Base-by-base conservation (phyloP, 176 grass and related monocot species). In the Ensete glaucum region DNA sequence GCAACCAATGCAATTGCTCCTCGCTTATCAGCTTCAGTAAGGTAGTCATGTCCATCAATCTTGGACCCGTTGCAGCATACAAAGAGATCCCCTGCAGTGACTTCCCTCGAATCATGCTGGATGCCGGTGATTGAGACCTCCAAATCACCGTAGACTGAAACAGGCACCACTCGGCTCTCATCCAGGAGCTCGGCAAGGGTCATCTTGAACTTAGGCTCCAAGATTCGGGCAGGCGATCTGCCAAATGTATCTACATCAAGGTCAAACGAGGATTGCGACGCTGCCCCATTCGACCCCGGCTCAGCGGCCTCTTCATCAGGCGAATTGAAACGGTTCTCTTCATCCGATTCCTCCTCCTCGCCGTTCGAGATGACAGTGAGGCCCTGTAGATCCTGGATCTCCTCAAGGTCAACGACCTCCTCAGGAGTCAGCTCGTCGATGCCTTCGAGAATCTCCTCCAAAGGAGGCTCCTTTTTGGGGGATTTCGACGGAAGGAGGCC, bases 121-220 rank as follows among this genome's bases (percentile, higher is more conserved):
- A 97, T 80, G 71, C 94, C 94, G 12, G 72, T 67, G 66, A 97
- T 89, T 17, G 82, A 79, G 48, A 93, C 90, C 63, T 97, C 94
- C 79, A 80, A 87, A 76, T 97, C 94, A 64, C 94, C 94, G 0
- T 89, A 87, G 70, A 96, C 87, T 0, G 90, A 87, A 24, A 96
- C 83, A 9, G 94, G 94, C 7, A 93, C 90, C 26, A 97, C 82
- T 84, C 81, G 92, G 82, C 94, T 97, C 77, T 97, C 94, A 50
- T 97, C 94, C 25, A 97, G 90, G 75, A 97, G 90, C 68, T 97
- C 94, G 0, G 94, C 94, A 26, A 97, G 82, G 29, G 88, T 97
- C 94, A 97, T 93, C 52, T 84, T 89, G 77, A 97, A 97, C 9
- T 83, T 82, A 52, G 90, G 90, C 62, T 89, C 77, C 43, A 83